Percentiles rank a stretch among this genome's conserved stretches.
Evolutionary conservation across 2,329 filamentous ascomycete genomes (phyloP).

Genomic region (Atkinsonella texensis): DNA sequence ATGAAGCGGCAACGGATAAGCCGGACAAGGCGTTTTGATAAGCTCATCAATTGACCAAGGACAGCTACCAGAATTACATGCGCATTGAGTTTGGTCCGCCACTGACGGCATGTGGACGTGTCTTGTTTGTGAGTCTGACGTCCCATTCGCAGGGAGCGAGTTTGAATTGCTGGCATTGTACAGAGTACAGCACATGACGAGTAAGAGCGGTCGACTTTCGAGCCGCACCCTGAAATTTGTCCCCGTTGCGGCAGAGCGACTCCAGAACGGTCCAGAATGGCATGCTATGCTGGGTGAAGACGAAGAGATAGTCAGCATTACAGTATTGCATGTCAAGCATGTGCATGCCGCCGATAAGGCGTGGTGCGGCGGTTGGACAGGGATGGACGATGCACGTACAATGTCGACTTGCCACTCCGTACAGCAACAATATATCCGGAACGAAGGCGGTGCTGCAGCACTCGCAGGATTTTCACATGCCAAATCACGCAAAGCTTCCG

Average conservation of each 20-base stretch:
- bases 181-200: no score
- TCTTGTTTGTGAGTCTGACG: no score
- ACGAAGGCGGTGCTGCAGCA: no score
- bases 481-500: neutral
- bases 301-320: neutral
- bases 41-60: neutral
- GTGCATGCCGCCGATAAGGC: neutral
- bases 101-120: neutral
- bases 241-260: neutral
- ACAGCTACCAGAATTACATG: neutral
- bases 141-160: no score
- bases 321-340: neutral
- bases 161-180: no score
- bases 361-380: constrained; percentile 9
- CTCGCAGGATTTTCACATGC: constrained; percentile 1
- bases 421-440: no score
- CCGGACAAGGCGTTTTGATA: neutral
- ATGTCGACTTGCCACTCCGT: no score
- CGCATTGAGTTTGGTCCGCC: neutral
- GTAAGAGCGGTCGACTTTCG: neutral
- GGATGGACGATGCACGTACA: neutral
- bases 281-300: neutral
- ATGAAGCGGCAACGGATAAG: neutral
- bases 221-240: neutral
- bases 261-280: neutral